Conservation (phyloP, 805 yeast genomes). For the Ogataea zsoltii region DNA sequence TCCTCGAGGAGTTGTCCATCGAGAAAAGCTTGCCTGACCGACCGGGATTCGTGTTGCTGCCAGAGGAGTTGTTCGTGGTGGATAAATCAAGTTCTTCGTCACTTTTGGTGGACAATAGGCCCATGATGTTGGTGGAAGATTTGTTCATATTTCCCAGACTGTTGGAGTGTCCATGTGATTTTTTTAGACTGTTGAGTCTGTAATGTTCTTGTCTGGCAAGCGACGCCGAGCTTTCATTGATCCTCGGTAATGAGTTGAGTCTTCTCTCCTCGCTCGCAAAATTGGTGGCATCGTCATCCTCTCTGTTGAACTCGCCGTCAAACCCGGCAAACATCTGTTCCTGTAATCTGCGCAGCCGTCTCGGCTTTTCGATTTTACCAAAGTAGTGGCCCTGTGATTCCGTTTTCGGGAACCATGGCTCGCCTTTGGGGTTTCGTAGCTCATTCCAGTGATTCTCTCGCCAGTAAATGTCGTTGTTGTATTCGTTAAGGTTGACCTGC, state of each 20-base stretch:
- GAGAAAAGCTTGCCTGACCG: not conserved
- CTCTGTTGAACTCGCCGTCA: constrained; percentile 27
- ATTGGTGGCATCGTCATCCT: constrained; percentile 18
- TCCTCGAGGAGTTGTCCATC: constrained; percentile 5
- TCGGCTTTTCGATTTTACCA: constrained; percentile 8
- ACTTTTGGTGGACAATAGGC: constrained; percentile 10
- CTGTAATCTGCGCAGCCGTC: constrained; percentile 20
- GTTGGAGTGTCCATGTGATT: constrained; percentile 17
- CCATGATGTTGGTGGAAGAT: constrained; percentile 4
- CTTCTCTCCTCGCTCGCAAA: constrained; percentile 13
- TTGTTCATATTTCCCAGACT: constrained; percentile 10
- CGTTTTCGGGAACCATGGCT: constrained; percentile 49
- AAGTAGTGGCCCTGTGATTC: constrained; percentile 1
- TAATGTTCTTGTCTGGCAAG: constrained; percentile 30
- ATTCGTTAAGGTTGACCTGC: constrained; percentile 66
- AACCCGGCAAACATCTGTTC: constrained; percentile 31
- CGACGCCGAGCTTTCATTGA: constrained; percentile 29
- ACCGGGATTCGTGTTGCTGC: not conserved
- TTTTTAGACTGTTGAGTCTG: constrained; percentile 20
- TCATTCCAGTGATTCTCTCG: constrained; percentile 56
- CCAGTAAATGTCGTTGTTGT: constrained; percentile 59
- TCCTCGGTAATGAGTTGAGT: constrained; percentile 22
- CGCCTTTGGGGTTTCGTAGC: constrained; percentile 44
- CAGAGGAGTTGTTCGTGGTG: not conserved
- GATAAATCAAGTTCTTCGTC: constrained; percentile 13